Base-by-base conservation (phyloP, 2,329 filamentous ascomycete genomes). In the Ophiostoma perfectum region DNA sequence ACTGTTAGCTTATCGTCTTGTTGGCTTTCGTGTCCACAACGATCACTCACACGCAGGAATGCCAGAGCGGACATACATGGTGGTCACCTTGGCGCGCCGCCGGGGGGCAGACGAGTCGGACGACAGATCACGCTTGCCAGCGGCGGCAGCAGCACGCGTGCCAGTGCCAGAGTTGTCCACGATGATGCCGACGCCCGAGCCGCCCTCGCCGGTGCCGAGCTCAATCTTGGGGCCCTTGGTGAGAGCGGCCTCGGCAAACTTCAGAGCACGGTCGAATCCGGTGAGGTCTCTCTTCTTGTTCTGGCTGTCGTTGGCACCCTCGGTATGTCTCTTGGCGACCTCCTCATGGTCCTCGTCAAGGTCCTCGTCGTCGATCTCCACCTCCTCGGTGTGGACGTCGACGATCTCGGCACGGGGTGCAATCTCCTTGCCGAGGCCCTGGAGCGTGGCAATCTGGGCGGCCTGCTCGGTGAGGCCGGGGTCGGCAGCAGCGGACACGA, bases 391-490 rank as follows among this genome's bases (percentile, higher is more conserved):
- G 65, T 74, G 73, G 58, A 74, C 67, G n/a, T 67, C 60, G 36
- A 63, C 42, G 11, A 73, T 67, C 11, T 66, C 49, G 36, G 52
- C 38, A 14, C 81, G 80, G 38, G 81, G 81, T 38, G 79, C 78
- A 71, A 83, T 82, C 72, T 81, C 78, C 76, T 82, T 83, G 73
- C 81, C 81, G 76, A 82, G 78, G 42, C 81, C 81, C 72, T 82
- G 80, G 45, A 83, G 78, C 16, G 76, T 74, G 63, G 80, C 76
- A 67, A 82, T 80, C 70, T 80, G 78, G 47, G 79, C 73, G 11
- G 79, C 78, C 78, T 78, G 39, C 2, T 6, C n/a, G 3, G 5
- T 41, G 65, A 67, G 73, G 9, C 39, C 39, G 8, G 39, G 39
- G 62, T 64, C 62, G 62, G 62, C 62, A 44, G 67, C 12, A 55